Base-by-base conservation (phyloP, 169 alveolate genomes). In the Babesia ovis region DNA sequence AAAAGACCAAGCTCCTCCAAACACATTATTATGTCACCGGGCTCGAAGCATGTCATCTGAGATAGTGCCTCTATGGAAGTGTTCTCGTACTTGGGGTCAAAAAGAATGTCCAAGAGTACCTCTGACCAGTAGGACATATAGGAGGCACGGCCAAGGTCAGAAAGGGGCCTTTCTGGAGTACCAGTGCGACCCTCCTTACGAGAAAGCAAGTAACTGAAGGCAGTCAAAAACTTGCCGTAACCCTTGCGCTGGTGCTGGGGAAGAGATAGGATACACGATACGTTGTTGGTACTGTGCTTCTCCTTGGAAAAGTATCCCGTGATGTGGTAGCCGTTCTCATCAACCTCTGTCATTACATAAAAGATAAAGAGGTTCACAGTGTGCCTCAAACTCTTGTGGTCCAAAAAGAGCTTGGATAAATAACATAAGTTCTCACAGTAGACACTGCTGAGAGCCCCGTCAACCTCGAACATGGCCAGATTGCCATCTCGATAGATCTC, bases 81-180 rank as follows among this genome's bases (percentile, higher is more conserved):
- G 31, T 68, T 70, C 25, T 72, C 89, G 42, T 60, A 35, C 23
- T 64, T 59, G 8, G 83, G 83, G 68, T 80, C 88, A 23, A 68
- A 60, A 14, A 91, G 80, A 6, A 81, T 64, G n/a, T 90, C 90
- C 45, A 95, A 72, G 22, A 96, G 82, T 72, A 85, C 89, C 69
- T 92, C 91, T 5, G 97, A 91, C 99, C 99, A 97, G 84, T 93
- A 97, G 20, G 97, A 90, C 75, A 96, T 92, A 85, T 97, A 97
- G 9, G 98, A 91, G 25, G 95, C 98, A 59, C 91, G 91, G 12
- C 99, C 99, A 57, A 97, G 86, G 86, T 97, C 99, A 0, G 98
- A 92, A 6, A 97, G 77, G 1, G 99, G 99, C 62, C 98, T 88
- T 89, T 97, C 99, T 4, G 99, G 99, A 2, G 99, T 94, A 11